phyloP scores from a whole-genome alignment of 2,329 filamentous ascomycete species.

The Berkeleyomyces basicola region DNA sequence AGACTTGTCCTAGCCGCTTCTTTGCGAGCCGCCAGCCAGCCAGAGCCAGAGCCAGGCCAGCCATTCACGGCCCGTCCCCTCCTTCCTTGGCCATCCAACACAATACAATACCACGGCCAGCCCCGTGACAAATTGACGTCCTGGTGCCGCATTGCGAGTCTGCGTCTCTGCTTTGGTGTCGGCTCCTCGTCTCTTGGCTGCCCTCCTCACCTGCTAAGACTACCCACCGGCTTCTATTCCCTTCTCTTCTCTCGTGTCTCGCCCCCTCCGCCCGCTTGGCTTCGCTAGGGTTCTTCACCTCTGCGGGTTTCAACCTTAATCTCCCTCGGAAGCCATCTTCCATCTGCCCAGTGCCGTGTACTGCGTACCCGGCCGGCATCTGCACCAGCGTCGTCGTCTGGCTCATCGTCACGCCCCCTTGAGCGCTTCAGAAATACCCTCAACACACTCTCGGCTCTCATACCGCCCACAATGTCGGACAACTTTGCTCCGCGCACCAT shows the following conservation, averaged over 20 bases:
- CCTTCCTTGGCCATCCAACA: conserved; percentile 1
- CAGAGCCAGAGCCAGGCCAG: conserved; percentile 1
- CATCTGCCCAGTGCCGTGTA: background rate
- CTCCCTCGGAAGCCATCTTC: background rate
- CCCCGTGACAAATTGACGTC: background rate
- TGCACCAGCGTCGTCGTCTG: background rate
- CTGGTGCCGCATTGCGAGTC: background rate
- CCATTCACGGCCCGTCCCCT: conserved; percentile 9
- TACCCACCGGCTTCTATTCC: conserved; percentile 5
- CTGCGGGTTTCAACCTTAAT: background rate
- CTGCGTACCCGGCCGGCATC: background rate
- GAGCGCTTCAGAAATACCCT: background rate
- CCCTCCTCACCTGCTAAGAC: background rate
- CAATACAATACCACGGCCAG: background rate
- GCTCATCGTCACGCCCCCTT: too few species aligned
- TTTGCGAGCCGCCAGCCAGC: background rate
- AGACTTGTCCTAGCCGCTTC: background rate
- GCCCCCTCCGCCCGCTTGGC: too few species aligned
- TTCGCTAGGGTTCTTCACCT: background rate
- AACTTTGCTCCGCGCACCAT: conserved; percentile 57
- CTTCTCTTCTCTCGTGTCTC: background rate
- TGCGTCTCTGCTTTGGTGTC: background rate
- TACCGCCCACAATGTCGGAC: conserved; percentile 36
- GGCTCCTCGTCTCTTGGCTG: background rate
- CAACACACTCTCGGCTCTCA: background rate